Evolutionary conservation across 2,329 filamentous ascomycete genomes (phyloP).

Genomic region (Aspergillus alliaceus): DNA sequence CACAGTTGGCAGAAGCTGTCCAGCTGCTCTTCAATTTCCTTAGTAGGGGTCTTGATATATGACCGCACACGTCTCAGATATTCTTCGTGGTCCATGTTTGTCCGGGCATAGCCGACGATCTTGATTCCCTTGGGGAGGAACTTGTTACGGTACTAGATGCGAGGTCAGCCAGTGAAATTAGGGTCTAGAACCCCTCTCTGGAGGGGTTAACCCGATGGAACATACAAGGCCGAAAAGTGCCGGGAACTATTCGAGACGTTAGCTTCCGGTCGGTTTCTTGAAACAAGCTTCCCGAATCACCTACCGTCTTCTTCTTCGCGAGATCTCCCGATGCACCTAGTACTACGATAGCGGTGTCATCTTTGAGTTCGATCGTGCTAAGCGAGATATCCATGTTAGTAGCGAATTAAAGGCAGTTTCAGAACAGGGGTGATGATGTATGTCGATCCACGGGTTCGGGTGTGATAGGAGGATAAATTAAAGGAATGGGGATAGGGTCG

Average conservation of each 20-base stretch:
- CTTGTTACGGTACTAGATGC: conserved; percentile 85
- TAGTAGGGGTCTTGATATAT: conserved; percentile 98
- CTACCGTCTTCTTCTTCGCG: conserved; percentile 98
- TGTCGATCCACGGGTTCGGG: conserved; percentile 8
- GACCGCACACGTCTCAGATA: conserved; percentile 92
- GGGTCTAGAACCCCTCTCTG: not conserved
- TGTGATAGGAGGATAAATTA: not conserved
- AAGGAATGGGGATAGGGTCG: not conserved
- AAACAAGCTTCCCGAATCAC: conserved; percentile 28
- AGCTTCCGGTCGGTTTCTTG: conserved; percentile 17
- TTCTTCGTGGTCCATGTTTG: conserved; percentile 98
- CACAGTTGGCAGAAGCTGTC: conserved; percentile 85
- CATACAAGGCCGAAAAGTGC: conserved; percentile 95
- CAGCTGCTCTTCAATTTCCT: conserved; percentile 94
- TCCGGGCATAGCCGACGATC: conserved; percentile 98
- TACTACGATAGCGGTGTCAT: conserved; percentile 96
- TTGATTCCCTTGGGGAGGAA: conserved; percentile 95
- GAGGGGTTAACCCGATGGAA: conserved; percentile 25
- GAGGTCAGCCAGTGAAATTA: conserved; percentile 14
- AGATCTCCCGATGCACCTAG: conserved; percentile 96
- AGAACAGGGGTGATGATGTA: conserved; percentile 1
- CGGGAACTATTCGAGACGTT: conserved; percentile 67
- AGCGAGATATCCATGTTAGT: conserved; percentile 41
- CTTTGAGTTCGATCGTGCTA: conserved; percentile 92
- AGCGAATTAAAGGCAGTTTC: conserved; percentile 9